Evolutionary conservation across 192 early-diverging fungal species (phyloP), one percentile per base, ranked within the genome.

Genomic region (Hyaloraphidium curvatum): DNA sequence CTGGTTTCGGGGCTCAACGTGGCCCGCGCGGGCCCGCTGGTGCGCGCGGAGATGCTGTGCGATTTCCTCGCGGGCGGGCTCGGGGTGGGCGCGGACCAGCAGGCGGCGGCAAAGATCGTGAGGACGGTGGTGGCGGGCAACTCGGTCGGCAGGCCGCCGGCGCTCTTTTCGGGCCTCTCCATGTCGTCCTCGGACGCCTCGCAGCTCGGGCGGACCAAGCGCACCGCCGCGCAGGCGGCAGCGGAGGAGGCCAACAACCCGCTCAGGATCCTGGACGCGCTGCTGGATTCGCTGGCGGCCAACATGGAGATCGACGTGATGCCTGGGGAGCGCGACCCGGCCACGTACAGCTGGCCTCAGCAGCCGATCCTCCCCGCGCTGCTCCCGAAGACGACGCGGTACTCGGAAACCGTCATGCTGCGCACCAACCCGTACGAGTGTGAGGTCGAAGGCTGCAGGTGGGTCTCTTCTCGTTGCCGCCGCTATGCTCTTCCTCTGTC

Each of bases 401-500:
- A 70, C 33, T 77, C 80, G 2, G 77, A 71, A 7, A 86, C 91
- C 55, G 54, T 67, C 7, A 59, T 63, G 23, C 73, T 78, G 0
- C n/a, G n/a, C n/a, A 87, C 87, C 7, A 97, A 97, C 60, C 94
- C 94, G 3, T 78, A 80, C 50, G 70, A 69, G 62, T 67, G 70
- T 17, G 62, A 78, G 7, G 39, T 93, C n/a, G 83, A 80, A 41
- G 76, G 73, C 40, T 54, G 75, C 26, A 56, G 63, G 75, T 85
- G 69, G 28, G 60, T 56, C 16, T 37, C 30, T 52, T 52, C 35
- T 37, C 35, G 11, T 37, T 37, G 17, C 35, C 17, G 35, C 35
- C 35, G 35, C 17, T n/a, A n/a, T n/a, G n/a, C n/a, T n/a, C 2
- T n/a, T n/a, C n/a, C n/a, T n/a, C n/a, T n/a, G n/a, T n/a, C n/a